Evolutionary conservation across 495 filamentous ascomycete species (phyloP), one percentile per base, ranked within the genome.

Genomic region (Chaetomium cochliodes): DNA sequence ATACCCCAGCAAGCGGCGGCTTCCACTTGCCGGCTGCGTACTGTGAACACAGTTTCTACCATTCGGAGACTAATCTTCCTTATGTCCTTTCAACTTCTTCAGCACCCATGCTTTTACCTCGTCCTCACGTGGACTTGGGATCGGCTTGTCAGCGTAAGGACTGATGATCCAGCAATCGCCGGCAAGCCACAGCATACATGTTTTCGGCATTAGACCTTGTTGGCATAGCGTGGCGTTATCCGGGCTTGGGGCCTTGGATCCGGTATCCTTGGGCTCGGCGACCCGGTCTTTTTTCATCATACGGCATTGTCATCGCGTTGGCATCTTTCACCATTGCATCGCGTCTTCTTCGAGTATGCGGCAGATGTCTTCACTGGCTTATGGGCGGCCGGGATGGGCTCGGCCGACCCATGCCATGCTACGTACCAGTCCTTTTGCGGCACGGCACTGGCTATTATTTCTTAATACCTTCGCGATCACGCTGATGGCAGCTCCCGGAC

Each of bases 141-240:
- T 52, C 30, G 37, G 60, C 50, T 59, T 54, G 62, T 23, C 53
- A 26, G 20, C 64, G 69, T 23, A 52, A 69, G 71, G 71, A 66
- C 65, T 73, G 66, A 58, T 63, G 39, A 47, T 47, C 66, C 66
- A 42, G 64, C 59, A 25, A 69, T 64, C 68, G 66, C 67, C 67
- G 64, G 50, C 69, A 70, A 64, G 64, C 68, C 59, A 12, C 58
- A 54, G 62, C 59, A 69, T 62, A 22, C 33, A 16, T 62, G 65
- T 53, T 58, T 50, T 54, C 65, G 52, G 65, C 66, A 69, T 70
- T 62, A 28, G 44, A 67, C 46, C 56, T 49, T 65, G 65, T 69
- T 67, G 72, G 72, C 72, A 74, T 72, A 67, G 68, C 70, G 64
- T 70, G 64, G 67, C 63, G 63, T 69, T 57, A 61, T 68, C 65